These are phyloP conservation scores for Chernovozyma sophiae-reginae DNA, from an alignment of 1,139 yeast species.

Conservation along the genomic window DNA sequence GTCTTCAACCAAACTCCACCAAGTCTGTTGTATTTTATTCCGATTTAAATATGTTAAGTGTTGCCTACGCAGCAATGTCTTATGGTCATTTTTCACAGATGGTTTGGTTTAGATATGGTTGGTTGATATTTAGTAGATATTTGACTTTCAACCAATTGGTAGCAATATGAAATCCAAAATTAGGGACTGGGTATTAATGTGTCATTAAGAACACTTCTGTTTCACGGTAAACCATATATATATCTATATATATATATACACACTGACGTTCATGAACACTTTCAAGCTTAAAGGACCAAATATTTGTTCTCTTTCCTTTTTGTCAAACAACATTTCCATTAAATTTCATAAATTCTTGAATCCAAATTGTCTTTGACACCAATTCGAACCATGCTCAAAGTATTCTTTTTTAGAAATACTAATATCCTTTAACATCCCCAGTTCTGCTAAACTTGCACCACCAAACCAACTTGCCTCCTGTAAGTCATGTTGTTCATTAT, in stretches of 20 bases:
- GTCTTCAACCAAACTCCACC: slow-evolving; percentile 12
- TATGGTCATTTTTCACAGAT: slow-evolving; percentile 84
- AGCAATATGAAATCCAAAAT: slow-evolving; percentile 11
- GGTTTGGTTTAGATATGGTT: slow-evolving; percentile 93
- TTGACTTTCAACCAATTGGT: slow-evolving; percentile 69
- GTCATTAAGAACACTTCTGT: no score
- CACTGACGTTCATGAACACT: no score
- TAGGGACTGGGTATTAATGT: no score
- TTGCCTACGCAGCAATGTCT: slow-evolving; percentile 71
- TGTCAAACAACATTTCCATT: no score
- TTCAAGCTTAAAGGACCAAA: no score
- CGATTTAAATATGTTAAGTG: slow-evolving; percentile 55
- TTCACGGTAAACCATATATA: no score
- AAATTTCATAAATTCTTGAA: slow-evolving; percentile 41
- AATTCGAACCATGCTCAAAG: slow-evolving; percentile 79
- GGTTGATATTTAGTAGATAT: slow-evolving; percentile 76
- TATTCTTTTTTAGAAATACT: slow-evolving; percentile 75
- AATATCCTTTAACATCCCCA: slow-evolving; percentile 50
- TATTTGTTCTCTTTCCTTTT: no score
- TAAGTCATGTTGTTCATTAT: slow-evolving; percentile 13
- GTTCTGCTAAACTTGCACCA: slow-evolving; percentile 46
- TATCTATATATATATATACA: no score
- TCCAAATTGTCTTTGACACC: slow-evolving; percentile 75
- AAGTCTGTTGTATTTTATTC: slow-evolving; percentile 38
- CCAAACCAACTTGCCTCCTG: slow-evolving; percentile 41